These are phyloP conservation scores for Rossbeevera mucosa DNA, from an alignment of 768 basidiomycete genomes.

Conservation along the genomic window DNA sequence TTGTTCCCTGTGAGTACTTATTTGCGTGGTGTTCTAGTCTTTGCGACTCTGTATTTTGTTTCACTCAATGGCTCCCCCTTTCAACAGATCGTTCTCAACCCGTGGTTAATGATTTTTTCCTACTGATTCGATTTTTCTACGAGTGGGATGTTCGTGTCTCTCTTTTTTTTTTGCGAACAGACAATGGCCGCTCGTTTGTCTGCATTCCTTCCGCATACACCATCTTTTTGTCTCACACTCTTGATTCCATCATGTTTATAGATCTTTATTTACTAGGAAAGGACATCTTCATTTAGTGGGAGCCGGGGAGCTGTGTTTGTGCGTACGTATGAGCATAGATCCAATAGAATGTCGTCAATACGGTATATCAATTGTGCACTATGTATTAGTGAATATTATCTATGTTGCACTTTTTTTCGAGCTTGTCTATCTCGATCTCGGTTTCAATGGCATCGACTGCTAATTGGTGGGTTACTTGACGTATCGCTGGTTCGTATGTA, in stretches of 20 bases:
- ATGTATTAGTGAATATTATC: neutral
- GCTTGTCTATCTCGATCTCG: neutral
- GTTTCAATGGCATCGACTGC: neutral
- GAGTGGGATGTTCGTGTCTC: neutral
- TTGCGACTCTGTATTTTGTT: neutral
- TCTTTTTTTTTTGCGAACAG: neutral
- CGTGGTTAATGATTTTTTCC: slow-evolving; percentile 85
- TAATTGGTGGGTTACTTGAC: neutral
- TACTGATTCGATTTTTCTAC: slow-evolving; percentile 27
- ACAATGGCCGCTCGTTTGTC: neutral
- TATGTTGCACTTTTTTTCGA: neutral
- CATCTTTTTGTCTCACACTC: neutral
- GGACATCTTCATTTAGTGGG: neutral
- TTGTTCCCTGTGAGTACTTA: slow-evolving; percentile 74
- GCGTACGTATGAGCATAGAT: neutral
- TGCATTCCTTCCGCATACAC: neutral
- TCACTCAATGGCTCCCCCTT: neutral
- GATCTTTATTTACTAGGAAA: neutral
- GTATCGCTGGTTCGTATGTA: neutral
- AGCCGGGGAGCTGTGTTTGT: neutral
- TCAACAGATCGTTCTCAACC: slow-evolving; percentile 72
- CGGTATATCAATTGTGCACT: neutral
- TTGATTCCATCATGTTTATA: neutral
- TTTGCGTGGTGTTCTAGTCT: slow-evolving; percentile 15
- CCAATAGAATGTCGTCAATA: neutral